Evolutionary conservation across 345 rosid species (phyloP).

Genomic region (rapeseed (Brassica napus)): Da-Ae NC_063449.1:31175501-31176000

Average conservation of each 20-base stretch:
- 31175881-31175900: background rate
- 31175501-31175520: background rate
- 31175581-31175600: background rate
- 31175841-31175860: background rate
- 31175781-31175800: background rate
- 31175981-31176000: background rate
- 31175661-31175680: background rate
- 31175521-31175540: background rate
- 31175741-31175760: background rate
- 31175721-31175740: background rate
- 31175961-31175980: background rate
- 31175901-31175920: background rate
- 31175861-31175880: background rate
- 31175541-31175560: background rate
- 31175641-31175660: background rate
- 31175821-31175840: background rate
- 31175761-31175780: background rate
- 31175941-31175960: background rate
- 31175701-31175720: background rate
- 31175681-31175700: background rate
- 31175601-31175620: background rate
- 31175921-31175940: background rate
- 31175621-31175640: background rate
- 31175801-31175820: background rate
- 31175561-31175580: background rate